phyloP scores from a whole-genome alignment of 1,284 basidiomycete species.

The Apiotrichum sp. region DNA sequence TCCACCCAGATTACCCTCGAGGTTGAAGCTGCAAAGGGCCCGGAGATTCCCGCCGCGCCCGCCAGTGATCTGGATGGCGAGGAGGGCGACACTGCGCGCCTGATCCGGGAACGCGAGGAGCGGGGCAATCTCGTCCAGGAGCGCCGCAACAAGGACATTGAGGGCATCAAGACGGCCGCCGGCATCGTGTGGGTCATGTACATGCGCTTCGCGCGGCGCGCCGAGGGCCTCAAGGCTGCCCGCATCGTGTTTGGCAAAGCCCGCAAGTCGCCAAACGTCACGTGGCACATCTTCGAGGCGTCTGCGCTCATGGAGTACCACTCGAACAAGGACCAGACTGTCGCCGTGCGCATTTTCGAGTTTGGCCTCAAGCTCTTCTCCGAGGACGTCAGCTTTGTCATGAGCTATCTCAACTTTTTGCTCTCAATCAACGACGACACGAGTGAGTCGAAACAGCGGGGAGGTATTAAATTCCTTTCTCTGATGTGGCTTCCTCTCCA shows the following conservation, averaged over 20 bases:
- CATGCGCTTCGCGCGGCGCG: constrained; percentile 83
- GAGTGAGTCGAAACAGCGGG: constrained; percentile 38
- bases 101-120: constrained; percentile 61
- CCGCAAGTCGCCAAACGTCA: constrained; percentile 72
- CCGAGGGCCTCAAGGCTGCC: constrained; percentile 74
- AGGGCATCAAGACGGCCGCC: constrained; percentile 49
- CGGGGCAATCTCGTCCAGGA: constrained; percentile 49
- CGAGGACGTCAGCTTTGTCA: constrained; percentile 76
- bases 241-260: constrained; percentile 77
- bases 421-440: constrained; percentile 93
- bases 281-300: constrained; percentile 93
- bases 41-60: constrained; percentile 36
- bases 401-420: constrained; percentile 85
- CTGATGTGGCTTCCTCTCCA: no score
- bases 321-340: constrained; percentile 73
- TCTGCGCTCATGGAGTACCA: constrained; percentile 95
- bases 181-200: constrained; percentile 68
- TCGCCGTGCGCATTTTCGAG: constrained; percentile 90
- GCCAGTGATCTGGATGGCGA: constrained; percentile 31
- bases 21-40: constrained; percentile 46
- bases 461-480: no score
- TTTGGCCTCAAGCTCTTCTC: constrained; percentile 82
- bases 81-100: constrained; percentile 47
- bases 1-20: constrained; percentile 54
- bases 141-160: constrained; percentile 48